A percentile compares a stretch with the other conserved stretches of the same genome.
Evolutionary conservation across 208 protist genomes (phyloP).

Genomic region (Borovskyia barvae): DNA sequence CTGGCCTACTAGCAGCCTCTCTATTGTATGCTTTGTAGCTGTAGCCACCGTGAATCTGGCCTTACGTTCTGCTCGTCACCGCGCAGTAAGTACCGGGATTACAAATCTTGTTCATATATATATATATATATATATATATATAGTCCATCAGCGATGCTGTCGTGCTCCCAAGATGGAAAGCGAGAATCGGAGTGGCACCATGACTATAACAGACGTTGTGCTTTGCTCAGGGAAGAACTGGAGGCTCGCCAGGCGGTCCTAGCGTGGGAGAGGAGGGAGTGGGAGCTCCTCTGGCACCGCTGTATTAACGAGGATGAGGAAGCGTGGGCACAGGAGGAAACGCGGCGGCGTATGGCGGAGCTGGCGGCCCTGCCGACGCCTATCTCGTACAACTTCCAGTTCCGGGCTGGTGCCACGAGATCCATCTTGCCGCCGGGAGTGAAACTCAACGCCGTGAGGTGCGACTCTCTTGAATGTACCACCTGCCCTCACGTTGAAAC

Average conservation of each 20-base stretch:
- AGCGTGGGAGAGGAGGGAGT: not conserved
- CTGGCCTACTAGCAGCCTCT: too few species aligned
- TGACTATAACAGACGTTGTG: not conserved
- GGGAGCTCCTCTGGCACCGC: not conserved
- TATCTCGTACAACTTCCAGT: not conserved
- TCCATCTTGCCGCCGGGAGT: slow-evolving; percentile 1
- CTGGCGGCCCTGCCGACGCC: not conserved
- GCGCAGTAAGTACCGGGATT: too few species aligned
- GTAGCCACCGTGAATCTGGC: too few species aligned
- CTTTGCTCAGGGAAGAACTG: not conserved
- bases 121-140: too few species aligned
- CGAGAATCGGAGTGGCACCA: not conserved
- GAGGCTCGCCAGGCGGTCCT: not conserved
- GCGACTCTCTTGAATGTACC: not conserved
- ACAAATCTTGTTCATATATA: too few species aligned
- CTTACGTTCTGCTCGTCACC: too few species aligned
- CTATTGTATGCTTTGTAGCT: too few species aligned
- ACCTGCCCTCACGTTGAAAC: not conserved
- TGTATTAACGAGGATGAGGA: not conserved
- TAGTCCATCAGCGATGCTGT: too few species aligned
- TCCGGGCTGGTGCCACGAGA: slow-evolving; percentile 2
- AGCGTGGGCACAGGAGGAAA: not conserved
- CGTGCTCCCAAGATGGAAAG: not conserved
- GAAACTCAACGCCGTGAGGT: not conserved
- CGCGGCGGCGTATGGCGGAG: not conserved